Evolutionary conservation across 2,329 filamentous ascomycete genomes (phyloP).

Genomic region (Lachnellula occidentalis): DNA sequence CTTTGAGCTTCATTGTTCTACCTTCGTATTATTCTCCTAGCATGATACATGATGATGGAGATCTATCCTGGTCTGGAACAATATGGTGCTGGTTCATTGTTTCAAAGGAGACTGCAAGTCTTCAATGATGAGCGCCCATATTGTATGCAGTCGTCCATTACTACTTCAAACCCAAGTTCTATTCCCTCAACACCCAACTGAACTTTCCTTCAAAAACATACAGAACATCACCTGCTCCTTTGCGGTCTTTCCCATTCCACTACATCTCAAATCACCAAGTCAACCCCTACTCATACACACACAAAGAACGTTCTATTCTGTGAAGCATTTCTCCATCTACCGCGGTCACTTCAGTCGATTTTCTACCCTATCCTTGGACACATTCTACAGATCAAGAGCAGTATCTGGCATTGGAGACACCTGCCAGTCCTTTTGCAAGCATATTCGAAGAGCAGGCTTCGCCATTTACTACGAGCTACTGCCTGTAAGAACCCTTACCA

Average conservation of each 20-base stretch:
- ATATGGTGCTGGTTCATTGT: constrained; percentile 1
- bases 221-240: background rate
- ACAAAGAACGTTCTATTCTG: no score
- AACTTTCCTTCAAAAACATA: background rate
- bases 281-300: no score
- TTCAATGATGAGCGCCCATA: background rate
- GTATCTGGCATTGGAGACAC: no score
- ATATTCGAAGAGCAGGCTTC: no score
- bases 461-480: no score
- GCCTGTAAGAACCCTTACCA: no score
- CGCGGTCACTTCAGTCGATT: background rate
- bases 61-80: background rate
- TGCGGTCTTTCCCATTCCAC: background rate
- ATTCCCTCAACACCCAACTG: background rate
- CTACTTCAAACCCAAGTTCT: background rate
- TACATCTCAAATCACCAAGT: background rate
- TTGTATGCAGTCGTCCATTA: background rate
- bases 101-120: background rate
- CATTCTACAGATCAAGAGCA: no score
- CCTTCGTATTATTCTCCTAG: constrained; percentile 14
- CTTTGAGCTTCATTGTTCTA: constrained; percentile 4
- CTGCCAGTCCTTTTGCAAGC: no score
- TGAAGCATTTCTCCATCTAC: no score
- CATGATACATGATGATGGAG: background rate
- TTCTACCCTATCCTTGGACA: background rate